Evolutionary conservation across 345 rosid genomes (phyloP).

Genomic region (Ceriops decandra): DNA sequence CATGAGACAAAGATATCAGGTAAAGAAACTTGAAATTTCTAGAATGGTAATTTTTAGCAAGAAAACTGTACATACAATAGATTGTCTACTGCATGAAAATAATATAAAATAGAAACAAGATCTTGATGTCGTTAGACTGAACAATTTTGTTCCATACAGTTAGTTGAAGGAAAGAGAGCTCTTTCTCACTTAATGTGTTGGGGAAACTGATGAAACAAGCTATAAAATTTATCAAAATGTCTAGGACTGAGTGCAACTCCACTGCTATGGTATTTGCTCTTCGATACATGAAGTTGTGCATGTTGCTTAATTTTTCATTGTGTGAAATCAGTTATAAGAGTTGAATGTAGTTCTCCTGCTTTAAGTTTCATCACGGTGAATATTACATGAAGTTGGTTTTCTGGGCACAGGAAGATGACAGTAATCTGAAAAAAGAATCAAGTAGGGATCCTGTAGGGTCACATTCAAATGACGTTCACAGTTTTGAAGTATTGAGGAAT

Average conservation of each 20-base stretch:
- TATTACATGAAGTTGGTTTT: conserved; percentile 13
- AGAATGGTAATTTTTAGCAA: not conserved
- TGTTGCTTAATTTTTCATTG: not conserved
- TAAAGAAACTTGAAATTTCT: not conserved
- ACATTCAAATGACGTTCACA: conserved; percentile 60
- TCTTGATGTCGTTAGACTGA: not conserved
- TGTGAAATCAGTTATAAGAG: not conserved
- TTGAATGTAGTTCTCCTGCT: not conserved
- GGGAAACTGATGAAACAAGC: not conserved
- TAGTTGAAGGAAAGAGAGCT: too few species aligned
- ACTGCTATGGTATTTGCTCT: not conserved
- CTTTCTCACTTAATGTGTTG: not conserved
- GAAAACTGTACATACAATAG: not conserved
- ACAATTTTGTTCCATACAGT: not conserved
- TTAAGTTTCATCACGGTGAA: conserved; percentile 9
- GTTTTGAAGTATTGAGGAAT: conserved; percentile 75
- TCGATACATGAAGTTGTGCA: not conserved
- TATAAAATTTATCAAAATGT: not conserved
- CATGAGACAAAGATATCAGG: not conserved
- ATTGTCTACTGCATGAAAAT: not conserved
- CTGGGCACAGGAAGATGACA: conserved; percentile 53
- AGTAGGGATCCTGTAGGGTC: conserved; percentile 34
- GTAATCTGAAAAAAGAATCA: conserved; percentile 30
- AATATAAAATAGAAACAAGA: not conserved
- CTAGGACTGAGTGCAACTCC: not conserved